Base-by-base conservation (phyloP, 2,329 filamentous ascomycete species). In the Thermothelomyces thermophilus region DNA sequence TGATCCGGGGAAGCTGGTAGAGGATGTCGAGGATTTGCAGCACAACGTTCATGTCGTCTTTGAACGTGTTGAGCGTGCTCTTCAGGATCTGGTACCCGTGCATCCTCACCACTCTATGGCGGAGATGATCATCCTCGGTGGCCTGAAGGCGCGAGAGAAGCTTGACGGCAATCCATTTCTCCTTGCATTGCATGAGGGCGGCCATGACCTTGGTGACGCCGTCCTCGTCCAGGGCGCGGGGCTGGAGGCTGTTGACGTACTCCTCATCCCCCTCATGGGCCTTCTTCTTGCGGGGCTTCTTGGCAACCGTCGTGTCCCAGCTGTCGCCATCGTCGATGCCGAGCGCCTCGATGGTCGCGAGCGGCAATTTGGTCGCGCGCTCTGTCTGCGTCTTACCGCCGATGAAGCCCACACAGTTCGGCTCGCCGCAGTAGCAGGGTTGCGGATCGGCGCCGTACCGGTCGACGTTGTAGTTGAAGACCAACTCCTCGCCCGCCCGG, bases 391-490 rank as follows among this genome's bases (percentile, higher is more conserved):
- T 97, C 73, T 95, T 95, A 64, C 93, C 93, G 58, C 93, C 93
- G 58, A 98, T 96, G 68, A 89, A 97, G 47, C 93, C 93, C 17
- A 90, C 89, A 69, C 93, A 98, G 64, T 96, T 97, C 16, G 83
- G 76, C 69, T 98, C 93, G 55, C 82, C 90, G 67, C 93, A 98
- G 68, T 97, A 97, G 70, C 93, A 98, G 24, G 89, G 90, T 68
- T 97, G 91, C 37, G 93, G 91, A 60, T 98, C 90, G 37, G 93
- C 90, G 56, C 93, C 93, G 65, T 98, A 98, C 57, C 93, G 84
- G 69, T 98, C 93, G 58, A 98, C 93, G 62, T 98, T 98, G 79
- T 98, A 98, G 73, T 98, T 96, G 75, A 98, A 98, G 19, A 95
- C 90, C 50, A 98, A 74, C 68, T 98, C 93, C 68, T 98, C 93